Percentiles rank a stretch among this genome's conserved stretches.
Conservation (phyloP, 352 stramenopile species). For the Globisporangium carolinianum region DNA sequence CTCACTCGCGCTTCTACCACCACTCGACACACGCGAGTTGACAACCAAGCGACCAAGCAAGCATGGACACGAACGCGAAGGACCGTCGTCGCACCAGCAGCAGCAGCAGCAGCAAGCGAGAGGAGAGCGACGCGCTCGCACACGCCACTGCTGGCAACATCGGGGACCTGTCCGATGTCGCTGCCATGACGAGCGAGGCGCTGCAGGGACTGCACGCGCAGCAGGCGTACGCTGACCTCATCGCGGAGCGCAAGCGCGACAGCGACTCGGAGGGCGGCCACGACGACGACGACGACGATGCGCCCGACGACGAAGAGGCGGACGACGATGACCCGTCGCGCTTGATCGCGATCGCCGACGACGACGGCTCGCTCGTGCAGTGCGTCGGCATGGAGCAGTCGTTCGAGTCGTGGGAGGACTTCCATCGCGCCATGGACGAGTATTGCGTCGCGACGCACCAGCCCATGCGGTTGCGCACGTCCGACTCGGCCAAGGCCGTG, state of each 20-base stretch:
- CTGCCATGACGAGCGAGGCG: constrained; percentile 14
- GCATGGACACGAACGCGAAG: constrained; percentile 2
- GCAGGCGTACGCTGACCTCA: constrained; percentile 42
- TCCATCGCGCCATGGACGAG: constrained; percentile 73
- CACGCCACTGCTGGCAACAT: constrained; percentile 2
- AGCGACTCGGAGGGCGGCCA: constrained; percentile 46
- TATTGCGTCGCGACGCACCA: constrained; percentile 72
- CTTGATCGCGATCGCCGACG: constrained; percentile 45
- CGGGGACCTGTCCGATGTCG: constrained; percentile 8
- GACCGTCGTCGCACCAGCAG: constrained; percentile 16
- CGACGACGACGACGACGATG: constrained; percentile 46
- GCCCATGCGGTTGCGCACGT: constrained; percentile 75
- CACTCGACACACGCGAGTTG: neutral
- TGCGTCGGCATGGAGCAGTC: constrained; percentile 65
- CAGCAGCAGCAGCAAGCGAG: constrained; percentile 12
- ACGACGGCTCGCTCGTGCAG: constrained; percentile 57
- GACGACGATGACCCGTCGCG: constrained; percentile 27
- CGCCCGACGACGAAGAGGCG: constrained; percentile 33
- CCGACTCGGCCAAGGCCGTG: constrained; percentile 72
- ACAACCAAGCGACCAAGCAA: no score
- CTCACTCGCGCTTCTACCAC: neutral
- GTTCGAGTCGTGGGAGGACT: constrained; percentile 81
- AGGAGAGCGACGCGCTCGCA: constrained; percentile 12
- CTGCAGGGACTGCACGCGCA: constrained; percentile 20
- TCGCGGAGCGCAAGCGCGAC: constrained; percentile 59